Evolutionary conservation across 1,284 basidiomycete species (phyloP), one percentile per base, ranked within the genome.

Genomic region (Coniferiporia weirii): DNA sequence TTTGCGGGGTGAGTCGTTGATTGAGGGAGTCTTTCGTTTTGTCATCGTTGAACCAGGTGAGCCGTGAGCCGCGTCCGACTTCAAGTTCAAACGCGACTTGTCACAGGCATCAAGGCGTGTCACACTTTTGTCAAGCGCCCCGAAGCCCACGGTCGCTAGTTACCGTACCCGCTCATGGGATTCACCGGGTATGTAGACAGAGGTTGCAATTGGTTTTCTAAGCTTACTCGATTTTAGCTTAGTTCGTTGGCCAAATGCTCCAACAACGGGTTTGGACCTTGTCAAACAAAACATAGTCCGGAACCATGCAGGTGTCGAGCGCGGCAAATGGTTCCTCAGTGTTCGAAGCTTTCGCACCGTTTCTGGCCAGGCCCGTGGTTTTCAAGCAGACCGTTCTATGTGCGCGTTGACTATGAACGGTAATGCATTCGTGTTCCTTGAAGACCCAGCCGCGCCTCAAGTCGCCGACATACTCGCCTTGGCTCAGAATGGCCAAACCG

Each of bases 211-310:
- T 61, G 65, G 15, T 57, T 27, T 5, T 27, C 27, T 27, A 27
- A 38, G 6, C 12, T 49, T 15, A 8, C 48, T 13, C 27, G 35
- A 52, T 19, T 48, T 9, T 64, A 90, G 88, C 45, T 72, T 91
- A 52, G 89, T 87, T 50, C 80, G 89, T 64, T 91, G 89, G 89
- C 79, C 82, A 19, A 89, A 91, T 71, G 87, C 89, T 13, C 89
- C 88, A 7, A 78, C 84, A 8, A 78, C 80, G 54, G 87, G 86
- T 19, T 69, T 90, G 15, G 79, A 85, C 54, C 76, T 85, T 47
- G 84, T 91, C 46, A 72, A 76, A 58, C 80, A 87, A 51, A 90
- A 90, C 64, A 84, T 91, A 52, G 62, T 76, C 1, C 73, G 77
- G 46, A 91, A 91, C 65, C 87, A 90, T 67, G 83, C 85, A 70